Conservation (phyloP, 2,329 filamentous ascomycete genomes). For the Cercospora janseana region DNA sequence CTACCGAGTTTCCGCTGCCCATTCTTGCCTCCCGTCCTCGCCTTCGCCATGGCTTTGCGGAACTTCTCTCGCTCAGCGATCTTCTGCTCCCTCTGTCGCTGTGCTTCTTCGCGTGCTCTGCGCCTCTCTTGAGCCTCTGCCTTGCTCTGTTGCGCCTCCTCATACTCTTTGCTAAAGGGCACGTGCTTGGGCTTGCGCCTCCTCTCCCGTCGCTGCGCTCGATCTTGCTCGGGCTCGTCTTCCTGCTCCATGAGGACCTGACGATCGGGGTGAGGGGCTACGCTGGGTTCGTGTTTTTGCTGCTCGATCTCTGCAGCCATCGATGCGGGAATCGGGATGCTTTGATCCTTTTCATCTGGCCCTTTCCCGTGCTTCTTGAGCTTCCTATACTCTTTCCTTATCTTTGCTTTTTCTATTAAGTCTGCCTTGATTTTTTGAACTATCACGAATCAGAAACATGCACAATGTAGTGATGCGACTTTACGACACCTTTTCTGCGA, state of each 20-base stretch:
- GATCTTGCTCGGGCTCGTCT: conserved; percentile 19
- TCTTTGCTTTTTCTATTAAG: conserved; percentile 86
- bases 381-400: conserved; percentile 90
- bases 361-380: conserved; percentile 61
- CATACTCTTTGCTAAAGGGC: conserved; percentile 46
- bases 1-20: conserved; percentile 77
- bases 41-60: conserved; percentile 62
- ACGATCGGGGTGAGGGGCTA: conserved; percentile 48
- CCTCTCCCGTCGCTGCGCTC: conserved; percentile 8
- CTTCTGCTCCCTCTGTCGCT: conserved; percentile 55
- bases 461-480: neutral
- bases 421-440: conserved; percentile 86
- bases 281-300: conserved; percentile 36
- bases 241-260: conserved; percentile 34
- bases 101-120: conserved; percentile 61
- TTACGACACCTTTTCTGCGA: conserved; percentile 69
- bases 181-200: conserved; percentile 42
- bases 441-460: no score
- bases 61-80: conserved; percentile 69
- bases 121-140: conserved; percentile 63
- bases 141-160: conserved; percentile 52
- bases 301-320: conserved; percentile 28
- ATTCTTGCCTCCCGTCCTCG: conserved; percentile 59
- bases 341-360: conserved; percentile 30
- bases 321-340: conserved; percentile 35